Conservation (phyloP, 1,284 basidiomycete species). For the Malassezia brasiliensis region DNA sequence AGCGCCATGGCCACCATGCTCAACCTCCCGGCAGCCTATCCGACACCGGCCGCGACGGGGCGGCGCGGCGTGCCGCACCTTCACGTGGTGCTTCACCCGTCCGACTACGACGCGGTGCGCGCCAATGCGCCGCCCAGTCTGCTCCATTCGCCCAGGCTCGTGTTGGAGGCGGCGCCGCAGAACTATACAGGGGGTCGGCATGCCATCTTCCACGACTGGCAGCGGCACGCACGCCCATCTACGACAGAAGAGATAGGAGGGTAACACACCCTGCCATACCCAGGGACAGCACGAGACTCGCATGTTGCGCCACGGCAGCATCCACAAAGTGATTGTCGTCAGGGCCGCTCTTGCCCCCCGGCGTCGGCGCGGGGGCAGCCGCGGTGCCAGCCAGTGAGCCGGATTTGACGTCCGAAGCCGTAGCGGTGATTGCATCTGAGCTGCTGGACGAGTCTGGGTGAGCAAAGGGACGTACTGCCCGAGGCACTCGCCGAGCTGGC, state of each 20-base stretch:
- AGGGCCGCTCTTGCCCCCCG: not conserved
- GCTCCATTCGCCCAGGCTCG: not conserved
- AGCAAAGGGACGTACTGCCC: not conserved
- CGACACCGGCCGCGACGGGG: not conserved
- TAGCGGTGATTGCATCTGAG: slow-evolving; percentile 6
- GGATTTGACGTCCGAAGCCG: slow-evolving; percentile 2
- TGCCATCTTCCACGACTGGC: not conserved
- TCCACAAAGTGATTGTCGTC: slow-evolving; percentile 15
- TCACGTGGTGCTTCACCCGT: not conserved
- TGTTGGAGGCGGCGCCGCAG: not conserved
- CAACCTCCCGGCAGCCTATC: not conserved
- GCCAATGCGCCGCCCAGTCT: not conserved
- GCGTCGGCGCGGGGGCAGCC: slow-evolving; percentile 2
- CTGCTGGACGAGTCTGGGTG: not conserved
- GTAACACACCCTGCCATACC: not conserved
- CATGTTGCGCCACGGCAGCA: not conserved
- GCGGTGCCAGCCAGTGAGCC: slow-evolving; percentile 11
- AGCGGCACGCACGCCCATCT: not conserved
- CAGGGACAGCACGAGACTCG: not conserved
- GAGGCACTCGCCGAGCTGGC: not conserved
- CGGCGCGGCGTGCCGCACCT: not conserved
- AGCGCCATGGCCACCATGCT: slow-evolving; percentile 5
- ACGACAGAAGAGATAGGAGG: not conserved
- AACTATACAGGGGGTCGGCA: not conserved
- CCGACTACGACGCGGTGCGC: not conserved